Conservation (phyloP, 2,329 filamentous ascomycete genomes). For the Fusarium solani-melongenae region DNA sequence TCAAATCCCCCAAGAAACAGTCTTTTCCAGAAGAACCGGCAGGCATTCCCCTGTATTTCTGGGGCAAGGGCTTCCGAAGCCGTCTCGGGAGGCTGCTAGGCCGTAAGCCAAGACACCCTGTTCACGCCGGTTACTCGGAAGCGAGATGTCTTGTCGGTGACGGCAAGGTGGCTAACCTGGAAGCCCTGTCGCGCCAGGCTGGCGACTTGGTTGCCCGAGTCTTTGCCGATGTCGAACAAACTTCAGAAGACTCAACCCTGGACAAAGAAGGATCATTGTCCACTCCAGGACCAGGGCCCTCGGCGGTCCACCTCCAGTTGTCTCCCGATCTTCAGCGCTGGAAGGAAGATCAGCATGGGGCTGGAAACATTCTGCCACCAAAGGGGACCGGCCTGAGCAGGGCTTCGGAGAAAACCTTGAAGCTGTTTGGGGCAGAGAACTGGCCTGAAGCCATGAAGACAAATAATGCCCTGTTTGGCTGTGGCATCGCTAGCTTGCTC, state of each 20-base stretch:
- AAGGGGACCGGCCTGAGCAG: conserved; percentile 33
- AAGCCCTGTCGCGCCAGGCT: conserved; percentile 27
- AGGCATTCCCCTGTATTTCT: conserved; percentile 31
- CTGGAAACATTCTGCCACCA: conserved; percentile 34
- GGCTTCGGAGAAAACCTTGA: conserved; percentile 23
- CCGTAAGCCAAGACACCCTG: conserved; percentile 9
- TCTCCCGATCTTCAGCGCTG: conserved; percentile 35
- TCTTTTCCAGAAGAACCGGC: conserved; percentile 9
- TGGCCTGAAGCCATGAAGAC: conserved; percentile 40
- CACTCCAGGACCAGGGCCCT: conserved; percentile 14
- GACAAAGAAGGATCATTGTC: conserved; percentile 14
- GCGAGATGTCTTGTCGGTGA: conserved; percentile 31
- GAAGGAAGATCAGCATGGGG: conserved; percentile 31
- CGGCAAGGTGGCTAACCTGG: conserved; percentile 28
- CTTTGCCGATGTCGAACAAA: conserved; percentile 29
- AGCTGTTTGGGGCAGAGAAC: conserved; percentile 25
- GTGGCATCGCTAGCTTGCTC: conserved; percentile 37
- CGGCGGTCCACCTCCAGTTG: conserved; percentile 26
- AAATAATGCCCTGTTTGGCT: conserved; percentile 37
- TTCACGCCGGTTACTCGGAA: conserved; percentile 33
- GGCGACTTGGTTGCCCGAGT: conserved; percentile 30
- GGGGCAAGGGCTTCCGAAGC: conserved; percentile 34
- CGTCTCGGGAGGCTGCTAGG: conserved; percentile 26
- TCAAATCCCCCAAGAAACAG: conserved; percentile 12
- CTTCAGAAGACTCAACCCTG: conserved; percentile 14